These are phyloP conservation scores for Trypanosoma cruzi DNA, from an alignment of 208 protist genomes.

Conservation along the genomic window DNA sequence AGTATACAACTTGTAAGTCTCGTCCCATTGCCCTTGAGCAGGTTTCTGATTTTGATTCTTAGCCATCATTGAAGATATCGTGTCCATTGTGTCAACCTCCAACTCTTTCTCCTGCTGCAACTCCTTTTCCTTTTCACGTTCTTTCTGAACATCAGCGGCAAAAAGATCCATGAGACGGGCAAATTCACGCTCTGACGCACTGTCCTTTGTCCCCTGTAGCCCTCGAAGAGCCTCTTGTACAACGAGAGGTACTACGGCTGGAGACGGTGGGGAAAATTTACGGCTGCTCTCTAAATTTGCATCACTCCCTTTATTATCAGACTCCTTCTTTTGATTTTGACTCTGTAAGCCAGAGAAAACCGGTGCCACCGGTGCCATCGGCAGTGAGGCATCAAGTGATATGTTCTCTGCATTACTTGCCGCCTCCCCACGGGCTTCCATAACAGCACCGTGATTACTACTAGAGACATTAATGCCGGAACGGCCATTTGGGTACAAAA, in stretches of 20 bases:
- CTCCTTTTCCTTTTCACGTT: constrained; percentile 14
- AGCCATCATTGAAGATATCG: not conserved
- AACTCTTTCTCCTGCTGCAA: not conserved
- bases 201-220: not conserved
- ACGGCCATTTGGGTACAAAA: constrained; percentile 41
- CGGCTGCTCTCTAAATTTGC: too few species aligned
- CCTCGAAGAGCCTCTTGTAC: constrained; percentile 16
- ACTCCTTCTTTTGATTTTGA: not conserved
- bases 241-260: constrained; percentile 1
- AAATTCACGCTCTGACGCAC: constrained; percentile 35
- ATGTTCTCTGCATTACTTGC: not conserved
- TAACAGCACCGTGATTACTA: not conserved
- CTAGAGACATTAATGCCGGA: not conserved
- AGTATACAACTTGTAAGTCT: constrained; percentile 15
- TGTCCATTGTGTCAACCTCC: not conserved
- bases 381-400: not conserved
- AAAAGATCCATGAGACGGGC: constrained; percentile 49
- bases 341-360: not conserved
- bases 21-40: not conserved
- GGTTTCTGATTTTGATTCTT: not conserved
- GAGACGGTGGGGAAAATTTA: not conserved
- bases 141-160: constrained; percentile 37
- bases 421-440: not conserved
- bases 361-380: not conserved
- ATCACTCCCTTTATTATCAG: not conserved